Conservation (phyloP, 1,284 basidiomycete species). For the Leccinum cinnamomeum region DNA sequence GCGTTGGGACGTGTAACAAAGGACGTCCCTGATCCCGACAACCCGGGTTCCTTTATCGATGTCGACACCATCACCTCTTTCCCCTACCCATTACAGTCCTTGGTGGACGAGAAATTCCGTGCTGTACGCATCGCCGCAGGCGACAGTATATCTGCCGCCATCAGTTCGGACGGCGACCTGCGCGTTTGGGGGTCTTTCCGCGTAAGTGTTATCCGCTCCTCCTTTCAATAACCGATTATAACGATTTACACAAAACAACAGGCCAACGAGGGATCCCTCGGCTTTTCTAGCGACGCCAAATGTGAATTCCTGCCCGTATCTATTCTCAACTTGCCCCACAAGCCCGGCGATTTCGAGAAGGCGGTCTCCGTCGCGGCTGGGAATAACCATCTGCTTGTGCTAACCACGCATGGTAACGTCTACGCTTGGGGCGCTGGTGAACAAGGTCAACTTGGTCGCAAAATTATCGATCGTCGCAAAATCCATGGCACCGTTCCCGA, state of each 20-base stretch:
- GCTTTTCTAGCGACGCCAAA: constrained; percentile 71
- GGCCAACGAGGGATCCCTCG: constrained; percentile 82
- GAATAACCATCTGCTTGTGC: constrained; percentile 83
- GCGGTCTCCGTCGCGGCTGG: constrained; percentile 80
- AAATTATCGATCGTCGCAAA: constrained; percentile 81
- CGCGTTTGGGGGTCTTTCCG: constrained; percentile 93
- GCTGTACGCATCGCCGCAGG: constrained; percentile 83
- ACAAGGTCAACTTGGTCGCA: constrained; percentile 84
- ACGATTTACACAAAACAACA: constrained; percentile 30
- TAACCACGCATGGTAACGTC: constrained; percentile 82
- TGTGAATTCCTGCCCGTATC: constrained; percentile 71
- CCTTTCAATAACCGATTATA: constrained; percentile 7
- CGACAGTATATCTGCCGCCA: constrained; percentile 82
- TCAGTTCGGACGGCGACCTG: constrained; percentile 77
- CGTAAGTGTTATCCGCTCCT: constrained; percentile 48
- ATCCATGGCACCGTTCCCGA: constrained; percentile 83
- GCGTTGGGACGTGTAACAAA: constrained; percentile 83
- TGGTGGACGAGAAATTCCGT: constrained; percentile 76
- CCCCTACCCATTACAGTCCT: constrained; percentile 71
- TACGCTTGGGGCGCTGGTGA: constrained; percentile 89
- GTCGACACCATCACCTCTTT: constrained; percentile 78
- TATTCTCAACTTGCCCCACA: constrained; percentile 64
- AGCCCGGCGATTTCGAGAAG: constrained; percentile 69
- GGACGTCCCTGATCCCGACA: constrained; percentile 67
- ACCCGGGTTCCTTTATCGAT: constrained; percentile 59